Conservation (phyloP, 1,139 yeast genomes). For the Suhomyces bribrorum region DNA sequence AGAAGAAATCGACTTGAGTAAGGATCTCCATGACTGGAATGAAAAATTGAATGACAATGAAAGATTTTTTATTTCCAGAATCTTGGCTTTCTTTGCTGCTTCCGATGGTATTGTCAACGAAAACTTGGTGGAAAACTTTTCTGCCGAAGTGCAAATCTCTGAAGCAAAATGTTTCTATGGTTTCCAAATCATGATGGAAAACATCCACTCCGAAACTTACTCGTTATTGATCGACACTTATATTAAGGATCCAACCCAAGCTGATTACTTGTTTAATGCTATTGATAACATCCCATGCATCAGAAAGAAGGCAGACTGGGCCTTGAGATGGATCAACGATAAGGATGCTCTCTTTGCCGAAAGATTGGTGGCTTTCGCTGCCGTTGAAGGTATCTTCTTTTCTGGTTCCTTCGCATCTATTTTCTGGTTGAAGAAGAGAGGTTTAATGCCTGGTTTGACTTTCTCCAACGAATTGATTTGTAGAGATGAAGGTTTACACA, state of each 20-base stretch:
- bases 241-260: slow-evolving; percentile 92
- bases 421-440: slow-evolving; percentile 97
- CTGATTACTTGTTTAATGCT: slow-evolving; percentile 86
- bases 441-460: slow-evolving; percentile 97
- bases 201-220: slow-evolving; percentile 96
- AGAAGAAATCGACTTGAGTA: slow-evolving; percentile 94
- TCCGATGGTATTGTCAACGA: slow-evolving; percentile 98
- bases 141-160: slow-evolving; percentile 95
- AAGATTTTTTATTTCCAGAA: slow-evolving; percentile 85
- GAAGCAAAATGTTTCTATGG: slow-evolving; percentile 99
- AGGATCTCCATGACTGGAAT: slow-evolving; percentile 91
- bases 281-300: slow-evolving; percentile 93
- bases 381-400: slow-evolving; percentile 98
- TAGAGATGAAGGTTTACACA: slow-evolving; percentile 98
- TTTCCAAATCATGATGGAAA: slow-evolving; percentile 99
- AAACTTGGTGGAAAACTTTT: slow-evolving; percentile 93
- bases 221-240: slow-evolving; percentile 91
- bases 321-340: slow-evolving; percentile 91
- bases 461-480: slow-evolving; percentile 95
- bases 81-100: slow-evolving; percentile 97
- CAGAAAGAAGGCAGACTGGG: slow-evolving; percentile 97
- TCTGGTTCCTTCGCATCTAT: slow-evolving; percentile 97
- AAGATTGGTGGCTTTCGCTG: slow-evolving; percentile 97
- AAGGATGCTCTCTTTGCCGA: slow-evolving; percentile 87
- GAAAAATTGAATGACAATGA: slow-evolving; percentile 81